Evolutionary conservation across 2,329 filamentous ascomycete species (phyloP).

Genomic region (Fusarium sororula): DNA sequence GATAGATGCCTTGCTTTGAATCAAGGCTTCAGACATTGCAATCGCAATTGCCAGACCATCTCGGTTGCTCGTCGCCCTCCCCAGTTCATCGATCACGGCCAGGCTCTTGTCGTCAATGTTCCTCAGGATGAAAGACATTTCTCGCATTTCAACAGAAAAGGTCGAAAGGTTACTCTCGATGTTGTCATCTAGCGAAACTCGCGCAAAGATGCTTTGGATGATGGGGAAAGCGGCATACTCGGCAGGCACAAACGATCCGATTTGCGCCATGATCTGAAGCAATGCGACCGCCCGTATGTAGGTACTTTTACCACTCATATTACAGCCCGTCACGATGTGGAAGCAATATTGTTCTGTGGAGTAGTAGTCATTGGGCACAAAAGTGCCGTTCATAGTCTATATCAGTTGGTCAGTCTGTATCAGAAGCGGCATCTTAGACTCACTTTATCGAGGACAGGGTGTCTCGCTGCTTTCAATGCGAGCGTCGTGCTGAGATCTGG

Average conservation of each 20-base stretch:
- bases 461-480: conserved; percentile 77
- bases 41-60: conserved; percentile 92
- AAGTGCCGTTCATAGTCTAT: conserved; percentile 70
- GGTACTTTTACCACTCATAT: conserved; percentile 98
- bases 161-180: conserved; percentile 93
- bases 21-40: conserved; percentile 86
- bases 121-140: conserved; percentile 89
- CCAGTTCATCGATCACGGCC: conserved; percentile 90
- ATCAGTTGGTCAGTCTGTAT: background rate
- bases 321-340: conserved; percentile 93
- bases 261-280: conserved; percentile 91
- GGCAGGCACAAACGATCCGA: conserved; percentile 90
- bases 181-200: conserved; percentile 86
- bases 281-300: conserved; percentile 89
- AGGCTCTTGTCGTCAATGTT: conserved; percentile 82
- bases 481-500: conserved; percentile 75
- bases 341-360: conserved; percentile 82
- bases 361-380: conserved; percentile 91
- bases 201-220: conserved; percentile 83
- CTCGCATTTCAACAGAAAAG: conserved; percentile 94
- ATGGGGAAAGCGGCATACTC: conserved; percentile 84
- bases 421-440: background rate
- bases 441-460: conserved; percentile 80
- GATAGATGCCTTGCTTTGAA: conserved; percentile 80
- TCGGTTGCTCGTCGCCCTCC: conserved; percentile 86